Percentiles rank a stretch among this genome's conserved stretches.
phyloP scores from a whole-genome alignment of 2,329 filamentous ascomycete genomes.

The Aspergillaceae sp. region DNA sequence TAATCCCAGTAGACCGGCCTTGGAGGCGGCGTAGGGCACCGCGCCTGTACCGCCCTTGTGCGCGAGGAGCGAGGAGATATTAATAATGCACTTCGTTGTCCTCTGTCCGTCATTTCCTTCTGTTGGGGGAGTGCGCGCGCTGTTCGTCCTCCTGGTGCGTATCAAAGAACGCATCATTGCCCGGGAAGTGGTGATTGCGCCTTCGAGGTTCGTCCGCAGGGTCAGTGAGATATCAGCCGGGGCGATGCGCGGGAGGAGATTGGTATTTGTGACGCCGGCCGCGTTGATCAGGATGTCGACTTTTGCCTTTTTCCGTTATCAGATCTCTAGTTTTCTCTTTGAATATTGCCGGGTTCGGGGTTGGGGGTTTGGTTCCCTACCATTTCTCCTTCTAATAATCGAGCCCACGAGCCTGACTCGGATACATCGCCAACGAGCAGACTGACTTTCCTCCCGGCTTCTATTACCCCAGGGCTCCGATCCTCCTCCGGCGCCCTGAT shows the following conservation, averaged over 20 bases:
- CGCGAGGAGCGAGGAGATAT: conserved; percentile 69
- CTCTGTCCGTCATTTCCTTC: conserved; percentile 15
- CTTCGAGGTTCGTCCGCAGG: conserved; percentile 60
- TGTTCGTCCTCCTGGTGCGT: conserved; percentile 21
- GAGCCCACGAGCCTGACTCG: conserved; percentile 23
- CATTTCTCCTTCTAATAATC: conserved; percentile 32
- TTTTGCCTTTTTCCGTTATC: conserved; percentile 14
- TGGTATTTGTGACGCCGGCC: conserved; percentile 62
- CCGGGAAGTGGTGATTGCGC: conserved; percentile 33
- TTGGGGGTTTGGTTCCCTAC: conserved; percentile 25
- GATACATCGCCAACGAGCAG: conserved; percentile 33
- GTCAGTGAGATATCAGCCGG: conserved; percentile 47
- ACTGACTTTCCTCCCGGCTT: conserved; percentile 8
- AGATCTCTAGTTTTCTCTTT: not conserved
- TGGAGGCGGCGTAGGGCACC: conserved; percentile 67
- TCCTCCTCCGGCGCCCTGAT: conserved; percentile 14
- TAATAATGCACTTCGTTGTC: conserved; percentile 66
- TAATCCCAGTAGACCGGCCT: conserved; percentile 66
- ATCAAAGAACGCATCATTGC: conserved; percentile 29
- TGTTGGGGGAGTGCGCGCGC: conserved; percentile 37
- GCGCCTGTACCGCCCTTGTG: conserved; percentile 60
- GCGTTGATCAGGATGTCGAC: conserved; percentile 66
- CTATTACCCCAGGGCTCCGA: not conserved
- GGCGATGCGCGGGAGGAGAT: conserved; percentile 51
- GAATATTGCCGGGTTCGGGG: not conserved